Conservation (phyloP, 2,329 filamentous ascomycete species). For the Purpureocillium takamizusanense region DNA sequence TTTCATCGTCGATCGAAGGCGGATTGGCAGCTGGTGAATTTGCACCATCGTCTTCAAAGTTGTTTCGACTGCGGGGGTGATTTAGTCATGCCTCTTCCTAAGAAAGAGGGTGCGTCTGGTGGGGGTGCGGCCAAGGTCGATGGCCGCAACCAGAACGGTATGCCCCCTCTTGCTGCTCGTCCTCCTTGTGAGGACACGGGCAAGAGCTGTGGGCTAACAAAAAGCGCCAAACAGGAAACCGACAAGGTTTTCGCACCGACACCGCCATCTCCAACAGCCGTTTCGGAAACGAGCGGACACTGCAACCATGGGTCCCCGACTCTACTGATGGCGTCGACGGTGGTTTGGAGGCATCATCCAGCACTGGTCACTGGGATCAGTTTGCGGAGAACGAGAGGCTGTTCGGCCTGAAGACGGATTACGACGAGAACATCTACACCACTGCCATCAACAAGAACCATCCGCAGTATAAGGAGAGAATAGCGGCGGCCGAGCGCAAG, state of each 20-base stretch:
- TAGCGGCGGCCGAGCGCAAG: constrained; percentile 71
- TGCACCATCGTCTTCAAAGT: constrained; percentile 9
- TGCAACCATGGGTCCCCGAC: constrained; percentile 77
- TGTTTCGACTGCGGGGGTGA: constrained; percentile 12
- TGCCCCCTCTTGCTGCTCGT: constrained; percentile 5
- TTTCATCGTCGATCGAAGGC: neutral
- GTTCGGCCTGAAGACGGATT: constrained; percentile 82
- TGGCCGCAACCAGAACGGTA: constrained; percentile 27
- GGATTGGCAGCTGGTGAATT: constrained; percentile 7
- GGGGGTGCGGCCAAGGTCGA: constrained; percentile 20
- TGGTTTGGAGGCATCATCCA: constrained; percentile 56
- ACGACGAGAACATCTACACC: constrained; percentile 92
- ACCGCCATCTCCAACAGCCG: constrained; percentile 74
- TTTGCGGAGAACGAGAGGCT: constrained; percentile 82
- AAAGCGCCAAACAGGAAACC: constrained; percentile 45
- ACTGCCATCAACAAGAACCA: constrained; percentile 79
- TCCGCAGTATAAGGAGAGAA: constrained; percentile 69
- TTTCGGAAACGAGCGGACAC: constrained; percentile 58
- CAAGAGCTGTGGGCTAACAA: neutral
- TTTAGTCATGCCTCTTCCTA: constrained; percentile 26
- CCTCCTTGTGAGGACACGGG: neutral
- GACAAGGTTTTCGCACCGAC: constrained; percentile 73
- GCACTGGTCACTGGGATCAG: constrained; percentile 69
- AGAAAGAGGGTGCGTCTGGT: constrained; percentile 27
- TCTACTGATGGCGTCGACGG: constrained; percentile 52